A percentile compares a stretch with the other conserved stretches of the same genome.
These are phyloP conservation scores for Stephania japonica DNA, from an alignment of 164 flowering plant genomes.

Conservation along the genomic window DNA sequence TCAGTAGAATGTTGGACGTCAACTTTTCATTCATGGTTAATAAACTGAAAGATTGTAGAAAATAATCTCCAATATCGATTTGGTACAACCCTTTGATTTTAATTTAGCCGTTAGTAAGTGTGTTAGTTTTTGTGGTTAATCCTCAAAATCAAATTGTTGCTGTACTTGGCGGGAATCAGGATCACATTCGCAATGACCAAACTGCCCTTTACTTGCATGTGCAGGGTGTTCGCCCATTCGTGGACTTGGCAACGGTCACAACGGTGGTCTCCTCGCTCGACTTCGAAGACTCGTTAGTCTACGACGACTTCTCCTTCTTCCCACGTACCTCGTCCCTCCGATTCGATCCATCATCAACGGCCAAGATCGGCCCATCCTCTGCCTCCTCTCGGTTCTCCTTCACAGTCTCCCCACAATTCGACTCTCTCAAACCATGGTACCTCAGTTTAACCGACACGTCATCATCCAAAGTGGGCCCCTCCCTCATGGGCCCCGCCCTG, in stretches of 20 bases:
- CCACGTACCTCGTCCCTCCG: conserved; percentile 77
- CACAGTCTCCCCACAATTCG: conserved; percentile 69
- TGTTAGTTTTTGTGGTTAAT: no score
- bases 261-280: conserved; percentile 67
- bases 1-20: no score
- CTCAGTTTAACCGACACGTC: conserved; percentile 62
- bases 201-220: not conserved
- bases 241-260: conserved; percentile 63
- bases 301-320: conserved; percentile 52
- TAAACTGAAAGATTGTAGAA: no score
- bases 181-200: not conserved
- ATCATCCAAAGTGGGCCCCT: conserved; percentile 50
- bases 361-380: conserved; percentile 59
- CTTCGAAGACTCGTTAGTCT: conserved; percentile 62
- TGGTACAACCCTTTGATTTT: no score
- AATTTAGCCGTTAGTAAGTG: no score
- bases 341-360: conserved; percentile 49
- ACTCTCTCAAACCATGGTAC: conserved; percentile 96
- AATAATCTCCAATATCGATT: no score
- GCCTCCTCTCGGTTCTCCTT: conserved; percentile 86
- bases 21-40: no score
- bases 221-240: conserved; percentile 94
- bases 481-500: conserved; percentile 50
- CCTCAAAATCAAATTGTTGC: no score
- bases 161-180: not conserved